Base-by-base conservation (phyloP, 805 yeast species). In the Maudiozyma serrabonitensis region DNA sequence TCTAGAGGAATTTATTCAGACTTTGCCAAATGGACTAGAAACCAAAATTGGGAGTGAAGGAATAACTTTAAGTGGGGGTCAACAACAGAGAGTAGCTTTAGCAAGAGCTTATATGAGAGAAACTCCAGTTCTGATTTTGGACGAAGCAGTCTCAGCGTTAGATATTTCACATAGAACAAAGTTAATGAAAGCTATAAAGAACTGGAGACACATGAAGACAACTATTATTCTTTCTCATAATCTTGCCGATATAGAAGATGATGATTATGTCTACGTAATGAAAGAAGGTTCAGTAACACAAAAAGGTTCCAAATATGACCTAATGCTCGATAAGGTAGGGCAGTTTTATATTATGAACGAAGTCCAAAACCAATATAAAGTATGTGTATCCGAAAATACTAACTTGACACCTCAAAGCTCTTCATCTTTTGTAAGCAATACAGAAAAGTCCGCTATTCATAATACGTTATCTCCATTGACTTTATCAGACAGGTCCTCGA, bases 161-260 rank as follows among this genome's bases (percentile, higher is more conserved):
- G 97, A 93, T 62, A 61, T 67, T 2, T 57, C 56, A 0, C 74
- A 75, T 41, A 73, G 81, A 52, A 66, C 67, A 0, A 49, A 60
- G 3, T 62, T 88, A 5, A 63, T 83, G 58, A 61, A 67, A 2
- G 72, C 73, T 0, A 71, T 93, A 12, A 75, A 78, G 48, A 48
- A 54, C 3, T 81, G 85, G 82, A 74, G 98, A 56, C 50, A 52
- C 7, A 81, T 78, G 2, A 82, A 76, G 54, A 85, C 96, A 0
- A 90, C 97, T 0, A 75, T 93, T 15, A 68, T 88, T 2, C 73
- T 91, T 46, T 85, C 96, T 0, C 99, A 93, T 64, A 88, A 89
- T 41, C 65, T 79, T 25, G 61, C 70, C 11, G 80, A 80, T 34
- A 81, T 91, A 16, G 65, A 68, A 0, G 58, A 68, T 1, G 67